A percentile compares a stretch with the other conserved stretches of the same genome.
Evolutionary conservation across 192 early-diverging fungal species (phyloP).

Genomic region (Podila epicladia): DNA sequence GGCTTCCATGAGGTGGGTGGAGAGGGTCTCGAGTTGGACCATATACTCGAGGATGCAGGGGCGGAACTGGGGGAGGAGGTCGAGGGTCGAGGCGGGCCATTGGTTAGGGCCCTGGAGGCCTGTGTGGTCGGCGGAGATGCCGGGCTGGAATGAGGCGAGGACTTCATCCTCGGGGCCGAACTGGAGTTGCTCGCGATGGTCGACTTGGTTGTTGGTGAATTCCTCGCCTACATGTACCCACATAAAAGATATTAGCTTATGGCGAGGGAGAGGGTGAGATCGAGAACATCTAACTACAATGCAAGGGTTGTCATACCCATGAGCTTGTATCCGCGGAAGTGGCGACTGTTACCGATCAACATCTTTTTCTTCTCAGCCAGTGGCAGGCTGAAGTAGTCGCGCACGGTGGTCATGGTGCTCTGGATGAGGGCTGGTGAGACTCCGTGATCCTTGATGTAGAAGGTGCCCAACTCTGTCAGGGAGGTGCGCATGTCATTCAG

Average conservation of each 20-base stretch:
- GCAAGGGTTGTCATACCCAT: conserved; percentile 28
- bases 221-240: conserved; percentile 27
- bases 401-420: conserved; percentile 38
- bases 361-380: conserved; percentile 61
- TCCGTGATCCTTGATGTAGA: conserved; percentile 63
- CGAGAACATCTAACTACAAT: not conserved
- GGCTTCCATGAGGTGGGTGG: conserved; percentile 54
- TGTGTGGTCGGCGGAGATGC: conserved; percentile 51
- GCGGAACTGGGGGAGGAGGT: conserved; percentile 54
- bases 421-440: conserved; percentile 18
- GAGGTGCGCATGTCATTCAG: conserved; percentile 55
- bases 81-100: conserved; percentile 58
- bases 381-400: conserved; percentile 61
- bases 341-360: conserved; percentile 63
- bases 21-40: conserved; percentile 51
- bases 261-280: no score
- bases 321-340: conserved; percentile 65
- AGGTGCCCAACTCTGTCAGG: conserved; percentile 62
- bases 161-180: conserved; percentile 56
- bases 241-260: no score
- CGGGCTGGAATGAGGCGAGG: conserved; percentile 1
- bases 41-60: conserved; percentile 50
- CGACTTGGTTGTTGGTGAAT: conserved; percentile 35
- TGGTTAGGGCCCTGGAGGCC: conserved; percentile 67
- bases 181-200: conserved; percentile 67